A percentile compares a stretch with the other conserved stretches of the same genome.
Conservation (phyloP, 2,329 filamentous ascomycete genomes). For the Alternaria conjuncta region DNA sequence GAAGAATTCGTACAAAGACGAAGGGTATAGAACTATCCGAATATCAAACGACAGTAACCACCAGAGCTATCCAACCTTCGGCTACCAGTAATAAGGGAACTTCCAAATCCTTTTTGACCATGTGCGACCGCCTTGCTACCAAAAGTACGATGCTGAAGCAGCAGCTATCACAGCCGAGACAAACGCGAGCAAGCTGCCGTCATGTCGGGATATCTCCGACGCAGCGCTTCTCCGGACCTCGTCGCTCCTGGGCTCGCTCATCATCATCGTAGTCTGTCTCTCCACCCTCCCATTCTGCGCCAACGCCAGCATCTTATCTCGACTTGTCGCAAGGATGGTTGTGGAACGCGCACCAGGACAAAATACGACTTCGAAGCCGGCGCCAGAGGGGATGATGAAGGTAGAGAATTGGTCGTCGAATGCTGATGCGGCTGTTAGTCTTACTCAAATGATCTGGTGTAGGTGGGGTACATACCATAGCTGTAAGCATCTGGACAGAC, state of each 20-base stretch:
- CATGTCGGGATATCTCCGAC: background rate
- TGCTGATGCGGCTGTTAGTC: slow-evolving; percentile 40
- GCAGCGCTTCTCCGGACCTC: slow-evolving; percentile 28
- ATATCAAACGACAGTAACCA: background rate
- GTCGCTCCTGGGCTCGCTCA: slow-evolving; percentile 21
- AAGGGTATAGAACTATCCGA: slow-evolving; percentile 18
- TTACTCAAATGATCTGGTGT: background rate
- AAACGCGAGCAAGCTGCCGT: slow-evolving; percentile 16
- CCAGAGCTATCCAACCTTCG: background rate
- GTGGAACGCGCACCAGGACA: slow-evolving; percentile 68
- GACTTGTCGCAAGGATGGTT: slow-evolving; percentile 53
- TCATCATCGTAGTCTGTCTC: slow-evolving; percentile 29
- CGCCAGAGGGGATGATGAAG: slow-evolving; percentile 67
- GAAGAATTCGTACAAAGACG: background rate
- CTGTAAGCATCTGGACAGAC: slow-evolving; percentile 87
- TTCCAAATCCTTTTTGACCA: background rate
- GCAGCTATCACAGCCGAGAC: slow-evolving; percentile 6
- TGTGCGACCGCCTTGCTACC: background rate
- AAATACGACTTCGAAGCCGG: slow-evolving; percentile 79
- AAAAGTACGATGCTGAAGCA: background rate
- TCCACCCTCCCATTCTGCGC: slow-evolving; percentile 40
- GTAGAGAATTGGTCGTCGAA: slow-evolving; percentile 65
- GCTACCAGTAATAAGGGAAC: slow-evolving; percentile 1
- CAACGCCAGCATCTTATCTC: slow-evolving; percentile 43
- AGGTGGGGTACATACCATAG: slow-evolving; percentile 63